Evolutionary conservation across 805 yeast genomes (phyloP), one percentile per base, ranked within the genome.

Genomic region (Lipomyces chichibuensis): DNA sequence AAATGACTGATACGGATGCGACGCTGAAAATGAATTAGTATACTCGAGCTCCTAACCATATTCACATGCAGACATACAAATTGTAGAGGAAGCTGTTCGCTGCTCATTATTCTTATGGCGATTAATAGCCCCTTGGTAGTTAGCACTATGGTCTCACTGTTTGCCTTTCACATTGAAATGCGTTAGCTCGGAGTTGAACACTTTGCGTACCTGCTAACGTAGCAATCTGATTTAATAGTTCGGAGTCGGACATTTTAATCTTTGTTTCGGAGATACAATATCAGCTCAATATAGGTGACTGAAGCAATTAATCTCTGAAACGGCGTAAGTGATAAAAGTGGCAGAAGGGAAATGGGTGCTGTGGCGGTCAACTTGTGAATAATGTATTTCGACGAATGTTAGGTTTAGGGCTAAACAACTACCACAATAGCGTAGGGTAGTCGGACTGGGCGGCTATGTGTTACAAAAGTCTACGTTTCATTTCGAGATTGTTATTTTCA

Each of bases 161-260:
- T 23, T 8, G n/a, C 25, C 8, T 17, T 23, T 9, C 14, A 60
- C 17, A 5, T 20, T 20, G 14, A 20, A 35, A 32, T n/a, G 8
- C 1, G 51, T 23, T 27, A 3, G 14, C 5, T 3, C 9, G 29
- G 11, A 20, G 37, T 17, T 11, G n/a, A 46, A 29, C 29, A 53
- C 32, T n/a, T 46, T 7, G 57, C 70, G 39, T 37, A 70, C 73
- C 73, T 23, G 73, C 73, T 29, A 71, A 29, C 6, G 49, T 39
- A 20, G 73, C 73, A 23, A 71, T 71, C 61, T 70, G 73, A 57
- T 70, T 60, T 46, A 70, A 29, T 43, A 71, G 62, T 33, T 71
- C 73, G 35, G 69, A 59, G 64, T 70, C 72, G 5, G 72, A 63
- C 72, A 70, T 70, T 46, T 35, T 64, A 17, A 37, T 37, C 2